phyloP scores from a whole-genome alignment of 1,139 yeast genomes.

The Saccharomyces hybrid region DNA sequence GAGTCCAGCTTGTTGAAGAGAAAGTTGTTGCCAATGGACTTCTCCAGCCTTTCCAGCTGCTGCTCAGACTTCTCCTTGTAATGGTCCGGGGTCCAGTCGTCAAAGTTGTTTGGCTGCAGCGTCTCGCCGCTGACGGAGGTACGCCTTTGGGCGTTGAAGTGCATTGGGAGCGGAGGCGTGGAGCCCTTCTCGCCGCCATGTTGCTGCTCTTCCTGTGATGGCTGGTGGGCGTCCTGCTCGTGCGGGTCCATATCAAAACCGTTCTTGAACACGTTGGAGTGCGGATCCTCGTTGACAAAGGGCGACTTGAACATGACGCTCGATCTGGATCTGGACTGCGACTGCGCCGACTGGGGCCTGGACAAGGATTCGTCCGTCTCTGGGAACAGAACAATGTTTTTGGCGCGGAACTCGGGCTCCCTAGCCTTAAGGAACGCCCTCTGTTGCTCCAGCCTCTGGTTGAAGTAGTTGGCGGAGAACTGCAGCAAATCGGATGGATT shows the following conservation, averaged over 20 bases:
- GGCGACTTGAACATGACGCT: slow-evolving; percentile 51
- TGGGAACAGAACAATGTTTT: slow-evolving; percentile 50
- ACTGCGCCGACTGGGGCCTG: background rate
- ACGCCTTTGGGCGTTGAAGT: slow-evolving; percentile 75
- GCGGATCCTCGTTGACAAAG: slow-evolving; percentile 58
- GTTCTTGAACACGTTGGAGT: slow-evolving; percentile 44
- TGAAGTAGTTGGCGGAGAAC: slow-evolving; percentile 68
- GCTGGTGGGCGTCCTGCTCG: slow-evolving; percentile 24
- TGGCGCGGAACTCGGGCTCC: slow-evolving; percentile 44
- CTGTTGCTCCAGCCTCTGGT: slow-evolving; percentile 52
- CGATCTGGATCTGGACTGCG: slow-evolving; percentile 3
- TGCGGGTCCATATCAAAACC: slow-evolving; percentile 41
- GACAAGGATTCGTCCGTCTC: slow-evolving; percentile 6
- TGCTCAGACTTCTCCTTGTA: slow-evolving; percentile 51
- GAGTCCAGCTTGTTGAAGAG: slow-evolving; percentile 71
- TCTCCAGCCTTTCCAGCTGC: slow-evolving; percentile 61
- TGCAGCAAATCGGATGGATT: slow-evolving; percentile 65
- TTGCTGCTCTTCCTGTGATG: slow-evolving; percentile 15
- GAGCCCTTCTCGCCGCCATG: slow-evolving; percentile 6
- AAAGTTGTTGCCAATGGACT: slow-evolving; percentile 71
- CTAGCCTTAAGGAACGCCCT: slow-evolving; percentile 49
- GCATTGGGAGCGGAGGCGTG: slow-evolving; percentile 38
- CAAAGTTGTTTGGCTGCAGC: slow-evolving; percentile 37
- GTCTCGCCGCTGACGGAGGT: slow-evolving; percentile 80
- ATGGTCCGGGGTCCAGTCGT: slow-evolving; percentile 72